Base-by-base conservation (phyloP, 148 eudicot genomes). In the Rheum nobile region DNA sequence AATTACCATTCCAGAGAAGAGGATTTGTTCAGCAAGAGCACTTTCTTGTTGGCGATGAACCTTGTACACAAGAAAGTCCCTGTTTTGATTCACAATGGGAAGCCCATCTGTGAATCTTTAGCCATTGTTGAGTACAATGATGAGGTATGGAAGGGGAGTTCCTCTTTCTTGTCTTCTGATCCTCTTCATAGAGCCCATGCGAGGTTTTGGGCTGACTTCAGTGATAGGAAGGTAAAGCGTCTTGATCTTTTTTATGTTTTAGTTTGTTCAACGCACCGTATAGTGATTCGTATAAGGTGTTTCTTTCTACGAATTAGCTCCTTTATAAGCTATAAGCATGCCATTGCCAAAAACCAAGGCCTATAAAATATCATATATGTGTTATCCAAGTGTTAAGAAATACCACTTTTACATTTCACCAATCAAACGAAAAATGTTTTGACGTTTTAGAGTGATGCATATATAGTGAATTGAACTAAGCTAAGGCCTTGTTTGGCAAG, bases 141-240 rank as follows among this genome's bases (percentile, higher is more conserved):
- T 71, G 78, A 76, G 24, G 73, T 71, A 4, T 76, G 74, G 78
- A 70, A 76, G 42, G 54, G 29, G 2, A 39, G 28, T 0, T 26
- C 67, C 34, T 44, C 74, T 0, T 37, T 76, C 9, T 70, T 76
- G 73, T 54, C 69, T 17, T 1, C 12, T 22, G 74, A 76, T 54
- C 52, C 78, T 26, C 71, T 37, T n/a, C 32, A 70, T 17, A 71
- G 74, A 54, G 74, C 78, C 44, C 69, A 76, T 7, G 78, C 67
- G 13, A 70, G 74, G 69, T 76, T 76, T 61, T 76, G 78, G 78
- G 74, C 35, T 52, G 68, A 76, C 63, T 76, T 31, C 67, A 50
- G 70, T 11, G 68, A 54, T 22, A 38, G 31, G 11, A 73, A 73
- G 68, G 75, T 54, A 24, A 9, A 31, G 9, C 11, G 1, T 55